Evolutionary conservation across 192 early-diverging fungal genomes (phyloP), one percentile per base, ranked within the genome.

Genomic region (Dissophora ornata): DNA sequence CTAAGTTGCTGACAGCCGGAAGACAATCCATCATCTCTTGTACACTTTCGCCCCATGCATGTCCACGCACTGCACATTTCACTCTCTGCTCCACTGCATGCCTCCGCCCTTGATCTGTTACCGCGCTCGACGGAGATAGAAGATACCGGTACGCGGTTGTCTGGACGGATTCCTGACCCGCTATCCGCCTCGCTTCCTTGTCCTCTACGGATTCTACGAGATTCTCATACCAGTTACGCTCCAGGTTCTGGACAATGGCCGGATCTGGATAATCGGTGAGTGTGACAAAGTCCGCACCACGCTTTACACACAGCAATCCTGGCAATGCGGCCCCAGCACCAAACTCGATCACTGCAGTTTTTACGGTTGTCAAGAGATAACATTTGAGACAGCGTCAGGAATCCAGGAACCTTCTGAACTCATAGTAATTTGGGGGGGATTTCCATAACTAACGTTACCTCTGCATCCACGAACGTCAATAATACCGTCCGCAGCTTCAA

Each of bases 181-280:
- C 12, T n/a, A 21, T 26, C 21, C 21, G 45, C 25, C 65, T 55
- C 2, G 19, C 15, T 9, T 67, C 36, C 47, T 57, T 67, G 10
- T 67, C 64, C 30, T 55, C 28, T 0, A 44, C 9, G 16, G 63
- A 48, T 26, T 75, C 63, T 11, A 75, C 57, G 33, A 75, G 29
- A 33, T 75, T 75, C 45, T 75, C 71, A 22, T 55, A 75, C 71
- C 71, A 75, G 41, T 75, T 75, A 13, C 71, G 62, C 32, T 75
- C 71, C 30, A 75, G 30, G 51, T 75, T 75, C 3, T 48, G 57
- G 6, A 75, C 57, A 18, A 75, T 75, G 2, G 49, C 57, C 41
- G 57, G 73, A 24, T 77, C 65, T 1, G 73, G 73, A 45, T 67
- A 77, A 32, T 77, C 73, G 18, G 73, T 77, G 36, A 67, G 30